Evolutionary conservation across 2,329 filamentous ascomycete species (phyloP), one percentile per base, ranked within the genome.

Genomic region (Bipolaris sorokiniana): DNA sequence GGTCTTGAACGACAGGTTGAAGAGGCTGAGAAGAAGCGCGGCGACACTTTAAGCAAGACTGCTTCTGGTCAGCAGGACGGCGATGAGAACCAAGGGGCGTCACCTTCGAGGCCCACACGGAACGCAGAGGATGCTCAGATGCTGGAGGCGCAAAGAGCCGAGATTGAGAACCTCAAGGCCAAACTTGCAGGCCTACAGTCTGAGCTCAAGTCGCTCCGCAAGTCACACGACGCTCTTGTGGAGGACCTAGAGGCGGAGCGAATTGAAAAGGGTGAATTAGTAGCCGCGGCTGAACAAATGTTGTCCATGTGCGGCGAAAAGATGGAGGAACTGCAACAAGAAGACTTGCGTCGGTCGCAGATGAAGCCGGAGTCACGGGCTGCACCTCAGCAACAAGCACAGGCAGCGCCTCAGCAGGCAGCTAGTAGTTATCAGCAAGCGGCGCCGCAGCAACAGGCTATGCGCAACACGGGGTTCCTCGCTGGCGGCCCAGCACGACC

Each of bases 281-380:
- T 95, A 34, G 85, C 87, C 54, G 84, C 92, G 5, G 91, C 91
- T 1, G 91, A 95, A 75, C 91, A 95, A 79, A 90, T 95, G 87
- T 88, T 95, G 78, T 81, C 82, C 49, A 87, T 94, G 77, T 82
- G 83, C 59, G 74, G 78, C 22, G 77, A 80, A 56, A 77, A 78
- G 45, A 76, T 73, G 68, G 73, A 74, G 45, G 70, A 69, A 62
- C 67, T 66, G 61, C 72, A 68, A 65, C 74, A 70, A 66, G 76
- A 72, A 69, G 76, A 71, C 26, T 81, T 86, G 66, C 76, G 83
- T 57, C 83, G 82, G 64, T 88, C 85, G 63, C 80, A 86, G 48
- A 60, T 62, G 11, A 64, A 60, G 48, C 46, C 65, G 58, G 20
- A 64, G 45, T 61, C 66, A 28, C 61, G 65, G 5, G 40, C 57